Base-by-base conservation (phyloP, 768 basidiomycete genomes). In the Kwoniella dejecticola region DNA sequence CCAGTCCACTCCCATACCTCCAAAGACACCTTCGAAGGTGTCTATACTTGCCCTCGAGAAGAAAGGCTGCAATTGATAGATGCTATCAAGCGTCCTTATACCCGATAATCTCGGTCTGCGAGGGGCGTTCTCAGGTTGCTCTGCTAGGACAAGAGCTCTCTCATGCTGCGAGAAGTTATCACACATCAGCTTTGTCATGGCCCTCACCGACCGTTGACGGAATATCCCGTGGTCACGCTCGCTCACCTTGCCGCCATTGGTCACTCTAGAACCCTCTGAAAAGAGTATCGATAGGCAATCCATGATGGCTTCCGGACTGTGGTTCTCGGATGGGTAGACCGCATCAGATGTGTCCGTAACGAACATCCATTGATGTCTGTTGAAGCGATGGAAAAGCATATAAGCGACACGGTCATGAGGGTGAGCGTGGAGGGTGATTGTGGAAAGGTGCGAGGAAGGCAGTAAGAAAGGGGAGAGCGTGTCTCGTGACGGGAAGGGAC, bases 331-430 rank as follows among this genome's bases (percentile, higher is more conserved):
- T 17, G 86, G 88, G 79, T 91, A 93, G 31, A 93, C 84, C 0
- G 95, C 93, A 70, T 98, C 96, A 5, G 94, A 90, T 0, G 95
- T 98, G 77, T 99, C 95, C 2, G 93, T 96, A 42, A 97, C 86
- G 77, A 98, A 99, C 71, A 96, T 90, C 95, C 96, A 99, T 81
- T 99, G 93, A 77, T 98, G 90, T 7, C 83, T 84, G 45, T 8
- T 17, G n/a, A 38, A n/a, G n/a, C n/a, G 17, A 17, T n/a, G n/a
- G n/a, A n/a, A n/a, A n/a, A n/a, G n/a, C n/a, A n/a, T n/a, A n/a
- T n/a, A n/a, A n/a, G n/a, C n/a, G n/a, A n/a, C n/a, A n/a, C n/a
- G n/a, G n/a, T n/a, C n/a, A n/a, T n/a, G n/a, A n/a, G n/a, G n/a
- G n/a, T n/a, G n/a, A n/a, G n/a, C n/a, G n/a, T n/a, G n/a, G n/a